phyloP scores from a whole-genome alignment of 768 basidiomycete genomes.

The Kwoniella mangroviensis region DNA sequence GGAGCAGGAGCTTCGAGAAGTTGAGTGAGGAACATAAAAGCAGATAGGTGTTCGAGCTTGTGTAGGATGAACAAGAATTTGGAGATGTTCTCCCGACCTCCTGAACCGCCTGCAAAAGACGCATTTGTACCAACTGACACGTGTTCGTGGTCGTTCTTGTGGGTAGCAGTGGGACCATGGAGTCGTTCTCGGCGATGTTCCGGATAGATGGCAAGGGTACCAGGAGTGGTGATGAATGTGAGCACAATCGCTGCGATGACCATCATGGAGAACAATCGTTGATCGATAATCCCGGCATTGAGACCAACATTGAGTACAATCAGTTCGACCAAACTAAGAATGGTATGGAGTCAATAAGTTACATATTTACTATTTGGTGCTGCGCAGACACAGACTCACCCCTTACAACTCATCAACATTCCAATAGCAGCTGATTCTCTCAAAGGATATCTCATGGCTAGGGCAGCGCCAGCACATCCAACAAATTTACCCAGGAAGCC shows the following conservation, averaged over 20 bases:
- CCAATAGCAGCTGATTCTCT: conserved; percentile 85
- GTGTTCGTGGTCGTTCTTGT: conserved; percentile 28
- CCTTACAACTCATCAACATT: conserved; percentile 87
- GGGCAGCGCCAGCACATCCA: conserved; percentile 69
- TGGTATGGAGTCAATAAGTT: too few relatives aligned
- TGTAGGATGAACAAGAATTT: conserved; percentile 86
- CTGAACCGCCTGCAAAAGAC: conserved; percentile 18
- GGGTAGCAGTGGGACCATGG: conserved; percentile 6
- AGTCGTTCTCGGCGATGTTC: conserved; percentile 61
- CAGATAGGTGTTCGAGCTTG: conserved; percentile 83
- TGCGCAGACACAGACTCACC: conserved; percentile 67
- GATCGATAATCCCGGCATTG: conserved; percentile 67
- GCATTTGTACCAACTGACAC: background rate
- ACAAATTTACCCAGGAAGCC: conserved; percentile 81
- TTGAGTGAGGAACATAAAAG: conserved; percentile 87
- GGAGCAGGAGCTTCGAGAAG: conserved; percentile 65
- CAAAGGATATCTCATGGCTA: conserved; percentile 67
- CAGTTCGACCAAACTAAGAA: conserved; percentile 74
- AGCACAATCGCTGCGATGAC: conserved; percentile 73
- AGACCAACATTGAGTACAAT: conserved; percentile 91
- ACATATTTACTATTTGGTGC: too few relatives aligned
- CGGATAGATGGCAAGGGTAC: conserved; percentile 79
- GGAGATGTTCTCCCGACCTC: conserved; percentile 58
- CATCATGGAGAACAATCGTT: conserved; percentile 83
- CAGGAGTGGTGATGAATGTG: conserved; percentile 83